Percentiles rank a stretch among this genome's conserved stretches.
Evolutionary conservation across 2,329 filamentous ascomycete genomes (phyloP).

Genomic region (Thermoascus crustaceus): DNA sequence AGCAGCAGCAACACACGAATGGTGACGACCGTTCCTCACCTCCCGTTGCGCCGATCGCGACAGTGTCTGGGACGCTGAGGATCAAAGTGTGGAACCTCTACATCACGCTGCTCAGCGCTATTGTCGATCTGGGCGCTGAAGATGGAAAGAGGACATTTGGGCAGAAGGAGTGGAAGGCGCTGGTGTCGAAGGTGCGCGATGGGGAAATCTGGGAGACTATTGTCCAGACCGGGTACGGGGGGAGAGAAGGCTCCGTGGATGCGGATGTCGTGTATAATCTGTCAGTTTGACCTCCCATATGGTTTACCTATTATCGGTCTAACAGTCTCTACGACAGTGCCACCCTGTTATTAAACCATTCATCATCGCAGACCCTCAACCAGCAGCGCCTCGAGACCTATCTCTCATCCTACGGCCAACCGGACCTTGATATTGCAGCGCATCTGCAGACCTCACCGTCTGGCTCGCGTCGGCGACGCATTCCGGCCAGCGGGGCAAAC

Average conservation of each 20-base stretch:
- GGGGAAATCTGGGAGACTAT: conserved; percentile 94
- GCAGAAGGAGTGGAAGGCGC: conserved; percentile 69
- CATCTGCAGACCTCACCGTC: conserved; percentile 44
- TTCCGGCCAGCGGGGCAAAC: conserved; percentile 56
- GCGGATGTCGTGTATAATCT: conserved; percentile 69
- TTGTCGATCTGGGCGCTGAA: conserved; percentile 78
- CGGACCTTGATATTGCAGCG: conserved; percentile 62
- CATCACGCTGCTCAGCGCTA: conserved; percentile 82
- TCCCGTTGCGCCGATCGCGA: conserved; percentile 65
- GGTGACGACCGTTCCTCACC: conserved; percentile 40
- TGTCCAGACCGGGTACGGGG: conserved; percentile 76
- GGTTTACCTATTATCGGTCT: background rate
- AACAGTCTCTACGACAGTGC: conserved; percentile 49
- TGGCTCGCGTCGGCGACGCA: conserved; percentile 25
- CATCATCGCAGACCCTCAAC: conserved; percentile 71
- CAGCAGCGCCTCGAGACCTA: conserved; percentile 84
- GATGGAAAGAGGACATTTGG: conserved; percentile 88
- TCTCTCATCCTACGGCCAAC: conserved; percentile 66
- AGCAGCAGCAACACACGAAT: conserved; percentile 32
- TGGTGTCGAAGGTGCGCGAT: conserved; percentile 77
- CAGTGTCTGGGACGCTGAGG: conserved; percentile 69
- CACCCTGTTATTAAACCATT: conserved; percentile 84
- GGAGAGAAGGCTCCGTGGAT: conserved; percentile 82
- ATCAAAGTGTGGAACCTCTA: conserved; percentile 98
- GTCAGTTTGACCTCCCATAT: conserved; percentile 29